Base-by-base conservation (phyloP, 2,329 filamentous ascomycete genomes). In the Fusarium hainanense region DNA sequence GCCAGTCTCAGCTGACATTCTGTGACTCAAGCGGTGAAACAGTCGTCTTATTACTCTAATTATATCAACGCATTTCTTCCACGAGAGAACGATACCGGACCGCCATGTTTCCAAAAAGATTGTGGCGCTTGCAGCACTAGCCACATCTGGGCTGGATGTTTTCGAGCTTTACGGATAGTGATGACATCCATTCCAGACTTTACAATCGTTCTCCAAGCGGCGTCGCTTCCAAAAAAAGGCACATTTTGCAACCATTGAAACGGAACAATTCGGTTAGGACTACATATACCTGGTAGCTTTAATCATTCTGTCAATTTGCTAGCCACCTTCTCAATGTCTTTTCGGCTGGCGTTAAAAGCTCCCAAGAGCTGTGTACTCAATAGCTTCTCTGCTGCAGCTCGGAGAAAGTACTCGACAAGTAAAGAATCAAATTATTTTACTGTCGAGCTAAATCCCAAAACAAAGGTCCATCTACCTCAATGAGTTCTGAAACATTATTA, bases 341-440 rank as follows among this genome's bases (percentile, higher is more conserved):
- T 70, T 6, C 58, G 66, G 28, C 61, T 72, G 25, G 55, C 58
- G 37, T 58, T 58, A 20, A 62, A 57, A 63, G 60, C 73, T 68
- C 55, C 68, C 28, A 71, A 66, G 60, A 72, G 70, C 63, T 51
- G 43, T 42, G 41, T 64, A 28, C 69, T 69, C 20, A 70, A 69
- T 41, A 69, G 34, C 30, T 41, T 63, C 14, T 50, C 61, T 32
- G 18, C 40, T 27, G 54, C 44, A 27, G 73, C 63, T 58, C 72
- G 54, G 67, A 74, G 66, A 69, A 60, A 60, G 18, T 75, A 58
- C 63, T 73, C 73, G 9, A 66, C 71, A 34, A 48, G 34, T 20
- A 61, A 51, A 57, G 51, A 59, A 20, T 57, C 58, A 25, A 44
- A 57, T 21, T 67, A 59, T 25, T 75, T 75, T 37, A 74, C 74